Base-by-base conservation (phyloP, 495 filamentous ascomycete genomes). In the Trichocladium uniseriatum region DNA sequence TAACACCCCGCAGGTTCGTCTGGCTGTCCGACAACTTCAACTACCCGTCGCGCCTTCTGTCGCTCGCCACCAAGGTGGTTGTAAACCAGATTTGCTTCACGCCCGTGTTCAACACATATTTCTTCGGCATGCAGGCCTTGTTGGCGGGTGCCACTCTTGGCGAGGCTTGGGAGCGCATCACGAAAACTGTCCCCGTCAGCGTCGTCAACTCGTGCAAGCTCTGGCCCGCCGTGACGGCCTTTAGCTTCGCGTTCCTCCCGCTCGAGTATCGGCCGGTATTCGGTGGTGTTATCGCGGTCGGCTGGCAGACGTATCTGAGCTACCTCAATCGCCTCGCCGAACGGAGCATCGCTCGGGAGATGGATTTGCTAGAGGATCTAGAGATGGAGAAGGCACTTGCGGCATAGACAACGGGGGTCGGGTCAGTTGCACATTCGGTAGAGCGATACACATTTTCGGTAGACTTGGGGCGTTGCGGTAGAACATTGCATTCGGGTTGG, bases 241-340 rank as follows among this genome's bases (percentile, higher is more conserved):
- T 95, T 64, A 91, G 74, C 63, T 94, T 95, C 58, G 83, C 86
- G 43, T 91, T 87, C 59, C 71, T 96, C 15, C 79, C 80, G 22
- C 66, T 87, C 19, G 79, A 89, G 62, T 90, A 84, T 60, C 74
- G 90, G 42, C 83, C 79, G 44, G 70, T 95, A 8, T 89, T 95
- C 62, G 79, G 84, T 0, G 89, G 81, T 13, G 64, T 79, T 13
- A 76, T 89, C 57, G 89, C 87, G 2, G 82, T 94, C 38, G 85
- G 86, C 1, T 96, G 89, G 89, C 90, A 95, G 69, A 87, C 84
- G 3, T 96, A 96, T 73, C 59, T 96, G 53, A 83, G 79, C 45
- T 85, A 80, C 66, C 67, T 96, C 62, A 95, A 94, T 54, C 78
- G 83, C 63, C 74, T 69, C 52, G 87, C 85, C 5, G 85, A 84